phyloP scores from a whole-genome alignment of 345 rosid species.

The Citrus glauca region DNA sequence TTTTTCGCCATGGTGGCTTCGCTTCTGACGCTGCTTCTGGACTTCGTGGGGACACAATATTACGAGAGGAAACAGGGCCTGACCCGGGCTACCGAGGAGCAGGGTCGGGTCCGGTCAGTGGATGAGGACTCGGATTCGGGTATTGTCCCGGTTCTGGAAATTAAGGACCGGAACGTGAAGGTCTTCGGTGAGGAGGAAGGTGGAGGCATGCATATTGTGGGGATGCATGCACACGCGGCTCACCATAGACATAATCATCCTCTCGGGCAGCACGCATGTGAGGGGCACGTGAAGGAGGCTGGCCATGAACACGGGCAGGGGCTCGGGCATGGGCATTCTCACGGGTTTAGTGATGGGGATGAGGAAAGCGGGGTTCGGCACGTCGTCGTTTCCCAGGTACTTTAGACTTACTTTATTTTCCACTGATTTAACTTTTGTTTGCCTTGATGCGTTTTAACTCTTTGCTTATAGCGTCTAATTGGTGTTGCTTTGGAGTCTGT shows the following conservation, averaged over 20 bases:
- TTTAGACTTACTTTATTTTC: background rate
- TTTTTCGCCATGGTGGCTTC: slow-evolving; percentile 89
- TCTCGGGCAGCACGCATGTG: slow-evolving; percentile 52
- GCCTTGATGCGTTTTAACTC: background rate
- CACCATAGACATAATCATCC: slow-evolving; percentile 79
- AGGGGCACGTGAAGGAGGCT: slow-evolving; percentile 31
- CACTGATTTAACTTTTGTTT: too few relatives aligned
- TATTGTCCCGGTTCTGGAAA: slow-evolving; percentile 29
- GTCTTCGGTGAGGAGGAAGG: slow-evolving; percentile 86
- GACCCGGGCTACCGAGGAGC: slow-evolving; percentile 36
- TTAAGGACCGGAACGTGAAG: slow-evolving; percentile 31
- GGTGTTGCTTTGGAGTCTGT: background rate
- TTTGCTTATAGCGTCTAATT: background rate
- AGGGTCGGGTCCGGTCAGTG: slow-evolving; percentile 35
- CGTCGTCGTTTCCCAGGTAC: slow-evolving; percentile 93
- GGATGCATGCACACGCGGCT: slow-evolving; percentile 84
- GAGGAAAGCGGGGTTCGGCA: slow-evolving; percentile 61
- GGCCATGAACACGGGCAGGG: slow-evolving; percentile 26
- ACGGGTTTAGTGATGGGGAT: slow-evolving; percentile 40
- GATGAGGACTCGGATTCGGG: slow-evolving; percentile 43
- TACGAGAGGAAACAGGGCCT: slow-evolving; percentile 78
- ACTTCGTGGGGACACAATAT: slow-evolving; percentile 82
- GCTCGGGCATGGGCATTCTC: slow-evolving; percentile 19
- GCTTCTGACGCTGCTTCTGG: slow-evolving; percentile 65
- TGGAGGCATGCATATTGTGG: slow-evolving; percentile 85